Conservation (phyloP, 2,329 filamentous ascomycete genomes). For the Xylariales sp. region DNA sequence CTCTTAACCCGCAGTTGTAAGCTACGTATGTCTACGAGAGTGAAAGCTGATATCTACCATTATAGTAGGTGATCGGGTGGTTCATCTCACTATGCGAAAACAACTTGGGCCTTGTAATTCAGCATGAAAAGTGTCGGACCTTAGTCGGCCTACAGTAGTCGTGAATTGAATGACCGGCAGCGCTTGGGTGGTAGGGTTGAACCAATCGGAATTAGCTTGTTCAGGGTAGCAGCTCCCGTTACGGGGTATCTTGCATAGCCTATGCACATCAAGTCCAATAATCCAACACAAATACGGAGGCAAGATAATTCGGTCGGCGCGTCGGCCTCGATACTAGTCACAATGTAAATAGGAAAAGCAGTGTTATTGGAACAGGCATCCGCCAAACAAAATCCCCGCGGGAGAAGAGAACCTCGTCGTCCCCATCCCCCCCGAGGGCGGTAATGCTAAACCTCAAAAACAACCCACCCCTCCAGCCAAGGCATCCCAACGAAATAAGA, state of each 20-base stretch:
- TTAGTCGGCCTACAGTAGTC: neutral
- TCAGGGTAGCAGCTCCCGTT: neutral
- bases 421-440: neutral
- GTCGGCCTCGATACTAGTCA: neutral
- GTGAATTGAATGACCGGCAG: neutral
- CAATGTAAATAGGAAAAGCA: neutral
- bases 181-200: neutral
- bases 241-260: constrained; percentile 10
- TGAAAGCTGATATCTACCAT: no score
- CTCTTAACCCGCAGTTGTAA: no score
- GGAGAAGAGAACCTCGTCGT: neutral
- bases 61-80: no score
- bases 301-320: neutral
- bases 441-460: neutral
- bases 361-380: neutral
- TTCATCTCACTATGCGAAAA: no score
- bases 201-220: constrained; percentile 1
- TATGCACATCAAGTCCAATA: neutral
- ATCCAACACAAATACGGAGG: neutral
- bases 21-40: no score
- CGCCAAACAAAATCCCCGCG: neutral
- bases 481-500: neutral
- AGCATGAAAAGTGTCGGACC: no score
- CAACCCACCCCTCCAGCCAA: neutral
- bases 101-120: no score